phyloP scores from a whole-genome alignment of 2,329 filamentous ascomycete genomes.

The Colletotrichum sp. region DNA sequence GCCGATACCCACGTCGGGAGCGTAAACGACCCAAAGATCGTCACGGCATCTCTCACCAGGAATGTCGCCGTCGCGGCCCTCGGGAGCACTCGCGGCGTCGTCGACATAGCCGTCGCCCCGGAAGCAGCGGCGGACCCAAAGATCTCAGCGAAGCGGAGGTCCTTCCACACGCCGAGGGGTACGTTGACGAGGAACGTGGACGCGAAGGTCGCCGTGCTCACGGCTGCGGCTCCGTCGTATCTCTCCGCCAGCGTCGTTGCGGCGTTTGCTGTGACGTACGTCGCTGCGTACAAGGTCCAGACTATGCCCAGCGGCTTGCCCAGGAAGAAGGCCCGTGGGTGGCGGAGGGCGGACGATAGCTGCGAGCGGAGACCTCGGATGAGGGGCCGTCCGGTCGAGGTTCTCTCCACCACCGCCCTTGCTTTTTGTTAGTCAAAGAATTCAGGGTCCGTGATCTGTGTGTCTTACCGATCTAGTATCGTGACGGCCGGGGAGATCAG shows the following conservation, averaged over 20 bases:
- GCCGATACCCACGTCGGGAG: conserved; percentile 30
- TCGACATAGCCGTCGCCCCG: neutral
- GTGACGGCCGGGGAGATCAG: conserved; percentile 31
- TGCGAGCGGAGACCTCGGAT: conserved; percentile 10
- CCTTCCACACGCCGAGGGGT: conserved; percentile 35
- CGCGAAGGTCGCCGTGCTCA: conserved; percentile 24
- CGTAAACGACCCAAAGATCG: conserved; percentile 35
- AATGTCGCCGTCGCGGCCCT: conserved; percentile 30
- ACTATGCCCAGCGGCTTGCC: conserved; percentile 29
- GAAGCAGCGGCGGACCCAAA: conserved; percentile 25
- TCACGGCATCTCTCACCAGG: conserved; percentile 32
- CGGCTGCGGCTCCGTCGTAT: conserved; percentile 26
- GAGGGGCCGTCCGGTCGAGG: conserved; percentile 17
- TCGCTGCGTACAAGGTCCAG: conserved; percentile 33
- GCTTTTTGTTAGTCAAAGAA: neutral
- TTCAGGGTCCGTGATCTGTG: neutral
- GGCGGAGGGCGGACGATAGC: conserved; percentile 14
- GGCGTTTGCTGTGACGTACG: conserved; percentile 31
- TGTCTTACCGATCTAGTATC: conserved; percentile 30
- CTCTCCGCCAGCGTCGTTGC: conserved; percentile 29
- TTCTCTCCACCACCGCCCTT: conserved; percentile 23
- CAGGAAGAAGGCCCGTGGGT: conserved; percentile 28
- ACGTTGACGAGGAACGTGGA: conserved; percentile 35
- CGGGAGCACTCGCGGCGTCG: conserved; percentile 19
- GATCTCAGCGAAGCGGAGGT: conserved; percentile 33